Evolutionary conservation across 805 yeast genomes (phyloP).

Genomic region (Phaffomyces thermotolerans): DNA sequence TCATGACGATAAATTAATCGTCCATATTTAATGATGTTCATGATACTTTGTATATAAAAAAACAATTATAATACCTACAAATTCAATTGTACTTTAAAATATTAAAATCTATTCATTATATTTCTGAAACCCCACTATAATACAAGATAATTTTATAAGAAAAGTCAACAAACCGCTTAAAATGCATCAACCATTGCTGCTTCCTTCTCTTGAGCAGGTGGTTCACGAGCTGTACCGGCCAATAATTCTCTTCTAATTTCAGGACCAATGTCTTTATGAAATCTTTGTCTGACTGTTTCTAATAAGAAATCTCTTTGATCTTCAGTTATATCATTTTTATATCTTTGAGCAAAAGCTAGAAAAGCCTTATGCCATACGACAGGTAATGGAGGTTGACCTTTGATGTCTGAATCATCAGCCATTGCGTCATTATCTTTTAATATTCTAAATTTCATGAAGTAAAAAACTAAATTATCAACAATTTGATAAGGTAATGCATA

Average conservation of each 20-base stretch:
- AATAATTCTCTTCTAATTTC: conserved; percentile 89
- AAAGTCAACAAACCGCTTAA: neutral
- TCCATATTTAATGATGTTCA: neutral
- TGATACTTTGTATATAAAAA: neutral
- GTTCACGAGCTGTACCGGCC: conserved; percentile 71
- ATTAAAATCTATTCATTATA: too few relatives aligned
- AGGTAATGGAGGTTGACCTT: conserved; percentile 48
- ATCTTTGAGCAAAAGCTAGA: conserved; percentile 88
- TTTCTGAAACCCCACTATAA: too few relatives aligned
- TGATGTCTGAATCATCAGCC: conserved; percentile 31
- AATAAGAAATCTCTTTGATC: conserved; percentile 93
- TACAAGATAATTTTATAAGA: too few relatives aligned
- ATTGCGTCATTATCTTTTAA: conserved; percentile 32
- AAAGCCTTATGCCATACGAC: conserved; percentile 98
- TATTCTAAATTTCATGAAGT: conserved; percentile 83
- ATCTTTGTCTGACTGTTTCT: conserved; percentile 86
- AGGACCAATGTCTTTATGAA: conserved; percentile 83
- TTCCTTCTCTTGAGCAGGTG: conserved; percentile 22
- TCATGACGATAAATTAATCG: neutral
- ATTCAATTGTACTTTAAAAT: too few relatives aligned
- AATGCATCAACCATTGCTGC: conserved; percentile 26
- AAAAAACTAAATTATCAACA: conserved; percentile 87
- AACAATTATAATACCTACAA: neutral
- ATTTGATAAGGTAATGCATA: conserved; percentile 97
- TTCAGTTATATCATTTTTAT: conserved; percentile 96